phyloP scores from a whole-genome alignment of 768 basidiomycete species.

The Trametes elegans region DNA sequence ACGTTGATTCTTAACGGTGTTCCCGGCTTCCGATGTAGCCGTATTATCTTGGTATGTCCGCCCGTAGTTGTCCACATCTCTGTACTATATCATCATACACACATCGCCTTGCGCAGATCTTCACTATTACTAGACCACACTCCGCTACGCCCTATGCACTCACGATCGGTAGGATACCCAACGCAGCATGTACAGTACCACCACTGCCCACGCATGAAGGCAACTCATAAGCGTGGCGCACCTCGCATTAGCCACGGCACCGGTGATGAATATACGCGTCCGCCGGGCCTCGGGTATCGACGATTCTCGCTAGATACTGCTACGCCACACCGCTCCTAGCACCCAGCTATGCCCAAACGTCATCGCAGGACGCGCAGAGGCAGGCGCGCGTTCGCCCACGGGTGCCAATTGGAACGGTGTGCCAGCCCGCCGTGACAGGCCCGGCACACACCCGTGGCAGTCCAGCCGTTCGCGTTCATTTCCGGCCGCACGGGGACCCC shows the following conservation, averaged over 20 bases:
- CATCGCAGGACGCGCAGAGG: constrained; percentile 6
- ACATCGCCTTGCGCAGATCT: constrained; percentile 9
- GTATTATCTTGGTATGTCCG: background rate
- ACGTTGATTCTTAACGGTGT: background rate
- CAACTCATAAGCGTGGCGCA: background rate
- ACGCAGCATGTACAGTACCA: background rate
- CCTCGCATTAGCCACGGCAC: background rate
- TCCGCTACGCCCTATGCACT: background rate
- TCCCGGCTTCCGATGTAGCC: background rate
- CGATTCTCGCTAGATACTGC: background rate
- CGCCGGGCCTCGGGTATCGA: too few relatives aligned
- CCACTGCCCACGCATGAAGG: background rate
- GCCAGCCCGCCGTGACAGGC: background rate
- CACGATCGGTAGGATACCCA: background rate
- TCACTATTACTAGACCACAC: background rate
- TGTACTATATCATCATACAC: constrained; percentile 12
- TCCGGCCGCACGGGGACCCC: background rate
- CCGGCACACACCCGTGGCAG: background rate
- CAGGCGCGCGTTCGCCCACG: background rate
- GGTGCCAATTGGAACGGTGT: too few relatives aligned
- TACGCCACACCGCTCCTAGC: background rate
- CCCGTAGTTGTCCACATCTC: background rate
- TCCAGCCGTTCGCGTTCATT: constrained; percentile 6
- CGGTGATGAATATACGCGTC: too few relatives aligned
- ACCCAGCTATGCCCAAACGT: background rate